These are phyloP conservation scores for Penicillium canariense DNA, from an alignment of 495 filamentous ascomycete genomes.

Conservation along the genomic window DNA sequence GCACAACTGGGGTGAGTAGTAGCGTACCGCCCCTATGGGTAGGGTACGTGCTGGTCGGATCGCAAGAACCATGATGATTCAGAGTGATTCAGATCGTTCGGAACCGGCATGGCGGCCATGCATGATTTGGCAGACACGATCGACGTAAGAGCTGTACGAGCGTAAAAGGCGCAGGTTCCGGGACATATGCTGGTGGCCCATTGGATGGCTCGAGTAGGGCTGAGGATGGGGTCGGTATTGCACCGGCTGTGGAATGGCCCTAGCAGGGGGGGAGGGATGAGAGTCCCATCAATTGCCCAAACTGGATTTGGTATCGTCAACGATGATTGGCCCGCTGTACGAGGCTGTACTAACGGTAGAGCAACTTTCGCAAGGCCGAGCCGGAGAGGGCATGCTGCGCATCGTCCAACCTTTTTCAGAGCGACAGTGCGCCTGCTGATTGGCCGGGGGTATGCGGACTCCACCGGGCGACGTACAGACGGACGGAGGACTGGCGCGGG, in stretches of 20 bases:
- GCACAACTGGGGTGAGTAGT: not conserved
- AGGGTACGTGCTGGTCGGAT: not conserved
- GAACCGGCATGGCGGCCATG: not conserved
- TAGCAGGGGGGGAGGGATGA: not conserved
- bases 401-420: slow-evolving; percentile 6
- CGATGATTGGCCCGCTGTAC: not conserved
- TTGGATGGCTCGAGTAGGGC: not conserved
- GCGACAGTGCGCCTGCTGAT: not conserved
- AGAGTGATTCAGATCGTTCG: not conserved
- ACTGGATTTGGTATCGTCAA: not conserved
- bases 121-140: not conserved
- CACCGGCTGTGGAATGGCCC: not conserved
- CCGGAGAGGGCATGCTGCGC: slow-evolving; percentile 4
- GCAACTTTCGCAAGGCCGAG: not conserved
- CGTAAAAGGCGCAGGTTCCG: not conserved
- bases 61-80: not conserved
- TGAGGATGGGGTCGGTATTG: not conserved
- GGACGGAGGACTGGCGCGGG: not conserved
- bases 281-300: not conserved
- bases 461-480: not conserved
- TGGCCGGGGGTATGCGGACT: not conserved
- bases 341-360: not conserved
- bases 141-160: not conserved
- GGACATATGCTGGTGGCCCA: not conserved
- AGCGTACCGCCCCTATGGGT: not conserved